These are phyloP conservation scores for Avena atlantica DNA, from an alignment of 176 grass and related monocot genomes.

Conservation along the genomic window DNA sequence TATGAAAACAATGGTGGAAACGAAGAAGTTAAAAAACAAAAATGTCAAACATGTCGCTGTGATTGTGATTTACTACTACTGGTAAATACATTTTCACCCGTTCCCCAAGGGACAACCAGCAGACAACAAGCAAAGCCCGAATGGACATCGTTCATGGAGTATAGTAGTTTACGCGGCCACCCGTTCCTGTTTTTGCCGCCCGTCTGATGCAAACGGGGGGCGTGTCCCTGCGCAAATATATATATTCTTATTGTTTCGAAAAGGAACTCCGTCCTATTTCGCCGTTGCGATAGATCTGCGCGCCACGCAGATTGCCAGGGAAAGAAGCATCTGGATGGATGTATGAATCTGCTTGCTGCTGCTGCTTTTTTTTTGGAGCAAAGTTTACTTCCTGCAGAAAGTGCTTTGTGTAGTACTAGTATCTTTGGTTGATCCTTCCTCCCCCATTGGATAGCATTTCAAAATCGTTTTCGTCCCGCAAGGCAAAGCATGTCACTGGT, in stretches of 20 bases:
- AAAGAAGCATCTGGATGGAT: not conserved
- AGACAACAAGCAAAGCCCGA: not conserved
- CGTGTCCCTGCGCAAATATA: not conserved
- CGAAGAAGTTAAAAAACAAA: not conserved
- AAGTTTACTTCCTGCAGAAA: conserved; percentile 17
- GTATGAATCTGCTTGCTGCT: not conserved
- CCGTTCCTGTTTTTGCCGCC: conserved; percentile 31
- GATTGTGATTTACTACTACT: conserved; percentile 9
- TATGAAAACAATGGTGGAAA: conserved; percentile 21
- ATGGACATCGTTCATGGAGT: not conserved
- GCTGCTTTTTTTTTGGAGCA: conserved; percentile 25
- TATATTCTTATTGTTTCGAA: not conserved
- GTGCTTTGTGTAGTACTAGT: not conserved
- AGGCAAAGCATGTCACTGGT: not conserved
- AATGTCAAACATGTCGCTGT: conserved; percentile 2
- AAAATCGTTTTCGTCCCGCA: not conserved
- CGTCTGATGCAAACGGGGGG: conserved; percentile 35
- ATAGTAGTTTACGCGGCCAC: conserved; percentile 39
- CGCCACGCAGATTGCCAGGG: conserved; percentile 23
- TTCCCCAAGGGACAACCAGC: not conserved
- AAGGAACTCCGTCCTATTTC: not conserved
- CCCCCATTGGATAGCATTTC: conserved; percentile 20
- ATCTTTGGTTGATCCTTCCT: not conserved
- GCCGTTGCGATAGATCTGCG: conserved; percentile 17
- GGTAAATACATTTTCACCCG: not conserved